phyloP scores from a whole-genome alignment of 225 moss, liverwort and hornwort species.

The Physcomitrium patens region DNA sequence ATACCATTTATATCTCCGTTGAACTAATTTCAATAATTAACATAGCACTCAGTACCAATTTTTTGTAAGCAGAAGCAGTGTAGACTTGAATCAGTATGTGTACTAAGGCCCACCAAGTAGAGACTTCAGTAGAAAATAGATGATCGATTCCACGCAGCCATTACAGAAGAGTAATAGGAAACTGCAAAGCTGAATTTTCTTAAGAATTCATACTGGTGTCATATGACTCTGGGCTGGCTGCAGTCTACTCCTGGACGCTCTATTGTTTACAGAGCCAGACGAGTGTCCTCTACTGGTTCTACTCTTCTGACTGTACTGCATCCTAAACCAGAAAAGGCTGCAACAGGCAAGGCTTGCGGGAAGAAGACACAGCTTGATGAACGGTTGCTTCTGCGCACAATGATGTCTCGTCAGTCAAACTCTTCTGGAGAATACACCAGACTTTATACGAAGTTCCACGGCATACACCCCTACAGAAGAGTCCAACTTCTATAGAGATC shows the following conservation, averaged over 20 bases:
- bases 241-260: slow-evolving; percentile 44
- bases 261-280: slow-evolving; percentile 45
- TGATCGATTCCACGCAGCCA: slow-evolving; percentile 22
- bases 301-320: slow-evolving; percentile 50
- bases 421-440: slow-evolving; percentile 20
- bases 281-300: slow-evolving; percentile 45
- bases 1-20: too few relatives aligned
- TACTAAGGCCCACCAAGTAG: slow-evolving; percentile 26
- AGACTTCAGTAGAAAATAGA: slow-evolving; percentile 19
- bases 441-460: slow-evolving; percentile 25
- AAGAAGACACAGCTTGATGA: slow-evolving; percentile 53
- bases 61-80: not conserved
- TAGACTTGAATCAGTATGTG: not conserved
- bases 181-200: slow-evolving; percentile 36
- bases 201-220: slow-evolving; percentile 37
- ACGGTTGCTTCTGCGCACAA: slow-evolving; percentile 51
- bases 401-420: slow-evolving; percentile 38
- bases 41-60: too few relatives aligned
- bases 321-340: slow-evolving; percentile 48
- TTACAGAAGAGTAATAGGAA: slow-evolving; percentile 25
- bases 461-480: slow-evolving; percentile 22
- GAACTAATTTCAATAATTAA: too few relatives aligned
- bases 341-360: slow-evolving; percentile 54
- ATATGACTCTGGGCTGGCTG: slow-evolving; percentile 39
- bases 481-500: slow-evolving; percentile 19